A percentile compares a stretch with the other conserved stretches of the same genome.
Conservation (phyloP, 805 yeast genomes). For the Candida endomychidarum region DNA sequence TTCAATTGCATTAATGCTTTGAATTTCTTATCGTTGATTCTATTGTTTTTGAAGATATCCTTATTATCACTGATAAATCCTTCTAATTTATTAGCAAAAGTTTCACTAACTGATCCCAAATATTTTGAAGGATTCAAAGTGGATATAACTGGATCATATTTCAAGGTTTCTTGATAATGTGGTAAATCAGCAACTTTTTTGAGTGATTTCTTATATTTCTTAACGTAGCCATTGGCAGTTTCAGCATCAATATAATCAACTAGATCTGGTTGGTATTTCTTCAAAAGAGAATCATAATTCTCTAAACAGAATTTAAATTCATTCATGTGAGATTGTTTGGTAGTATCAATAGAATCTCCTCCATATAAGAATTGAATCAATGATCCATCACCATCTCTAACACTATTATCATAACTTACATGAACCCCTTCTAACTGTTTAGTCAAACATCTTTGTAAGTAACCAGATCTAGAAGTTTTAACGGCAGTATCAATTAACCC, state of each 20-base stretch:
- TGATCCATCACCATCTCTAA: conserved; percentile 93
- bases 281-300: conserved; percentile 81
- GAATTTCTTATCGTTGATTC: conserved; percentile 76
- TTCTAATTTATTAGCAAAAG: conserved; percentile 80
- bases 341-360: conserved; percentile 94
- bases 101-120: conserved; percentile 90
- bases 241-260: conserved; percentile 69
- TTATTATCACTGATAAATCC: conserved; percentile 58
- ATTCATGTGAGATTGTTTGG: conserved; percentile 90
- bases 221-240: conserved; percentile 73
- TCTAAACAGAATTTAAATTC: conserved; percentile 92
- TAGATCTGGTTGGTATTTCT: conserved; percentile 78
- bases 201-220: conserved; percentile 73
- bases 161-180: conserved; percentile 59
- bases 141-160: conserved; percentile 87
- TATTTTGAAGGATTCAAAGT: conserved; percentile 85
- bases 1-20: conserved; percentile 96
- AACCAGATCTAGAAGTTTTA: conserved; percentile 97
- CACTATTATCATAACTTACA: conserved; percentile 89
- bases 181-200: conserved; percentile 64
- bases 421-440: conserved; percentile 98
- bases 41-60: conserved; percentile 50
- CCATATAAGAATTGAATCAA: conserved; percentile 94
- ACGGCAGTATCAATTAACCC: conserved; percentile 99
- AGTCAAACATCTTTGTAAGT: conserved; percentile 96